phyloP scores from a whole-genome alignment of 805 yeast species.

The Wickerhamomyces bisporus region DNA sequence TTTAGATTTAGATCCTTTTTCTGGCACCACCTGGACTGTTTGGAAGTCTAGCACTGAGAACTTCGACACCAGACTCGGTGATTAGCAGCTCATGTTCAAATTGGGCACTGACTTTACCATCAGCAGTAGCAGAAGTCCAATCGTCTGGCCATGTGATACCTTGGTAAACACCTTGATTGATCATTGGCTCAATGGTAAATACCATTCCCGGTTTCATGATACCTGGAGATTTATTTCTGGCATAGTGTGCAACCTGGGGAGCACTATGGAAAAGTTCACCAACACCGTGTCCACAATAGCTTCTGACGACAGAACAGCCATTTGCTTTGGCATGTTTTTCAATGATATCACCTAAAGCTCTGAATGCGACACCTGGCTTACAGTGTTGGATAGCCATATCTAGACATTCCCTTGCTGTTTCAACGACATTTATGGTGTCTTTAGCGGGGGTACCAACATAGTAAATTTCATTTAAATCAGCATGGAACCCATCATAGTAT shows the following conservation, averaged over 20 bases:
- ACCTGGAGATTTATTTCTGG: conserved; percentile 88
- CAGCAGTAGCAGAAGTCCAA: conserved; percentile 92
- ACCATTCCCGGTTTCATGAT: conserved; percentile 94
- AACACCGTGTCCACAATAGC: conserved; percentile 93
- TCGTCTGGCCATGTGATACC: conserved; percentile 95
- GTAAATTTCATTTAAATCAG: conserved; percentile 94
- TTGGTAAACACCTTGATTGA: conserved; percentile 74
- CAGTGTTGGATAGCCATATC: conserved; percentile 78
- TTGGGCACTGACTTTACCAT: conserved; percentile 88
- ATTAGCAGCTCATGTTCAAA: conserved; percentile 91
- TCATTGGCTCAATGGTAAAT: conserved; percentile 97
- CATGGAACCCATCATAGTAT: conserved; percentile 83
- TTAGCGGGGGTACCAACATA: conserved; percentile 88
- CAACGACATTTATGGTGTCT: conserved; percentile 84
- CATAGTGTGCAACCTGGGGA: conserved; percentile 93
- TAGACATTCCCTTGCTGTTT: conserved; percentile 82
- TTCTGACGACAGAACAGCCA: conserved; percentile 79
- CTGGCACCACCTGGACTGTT: conserved; percentile 87
- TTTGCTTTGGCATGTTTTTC: conserved; percentile 80
- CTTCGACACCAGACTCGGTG: conserved; percentile 91
- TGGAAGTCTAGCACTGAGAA: conserved; percentile 75
- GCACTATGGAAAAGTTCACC: conserved; percentile 84
- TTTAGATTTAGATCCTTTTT: conserved; percentile 43
- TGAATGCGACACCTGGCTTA: conserved; percentile 87
- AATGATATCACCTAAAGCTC: conserved; percentile 81